Base-by-base conservation (phyloP, 495 filamentous ascomycete species). In the Bombardia bombarda region DNA sequence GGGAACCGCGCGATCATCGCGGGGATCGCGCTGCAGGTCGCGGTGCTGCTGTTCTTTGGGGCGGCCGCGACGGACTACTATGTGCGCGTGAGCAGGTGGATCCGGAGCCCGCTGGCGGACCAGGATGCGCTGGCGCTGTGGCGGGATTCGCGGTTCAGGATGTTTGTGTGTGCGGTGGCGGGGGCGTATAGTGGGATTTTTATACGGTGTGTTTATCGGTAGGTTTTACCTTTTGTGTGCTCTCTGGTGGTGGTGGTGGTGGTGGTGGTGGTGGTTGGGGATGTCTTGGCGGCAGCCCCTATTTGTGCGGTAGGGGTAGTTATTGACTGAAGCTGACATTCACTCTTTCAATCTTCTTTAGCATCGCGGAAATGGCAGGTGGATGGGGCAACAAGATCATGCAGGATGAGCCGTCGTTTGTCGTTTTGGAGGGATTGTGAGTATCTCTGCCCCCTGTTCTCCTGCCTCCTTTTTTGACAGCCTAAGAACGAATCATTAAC, bases 1-100 rank as follows among this genome's bases (percentile, higher is more conserved):
- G 79, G 79, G 14, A 80, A 85, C 59, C 56, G 82, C 50, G 74
- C 82, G 42, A 85, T 84, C 53, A 79, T 88, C 37, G 73, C 80
- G 8, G 83, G 84, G 54, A 83, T 88, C 47, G 67, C 75, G 6
- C 75, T 80, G 59, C 84, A 88, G 69, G 82, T 82, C 24, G 68
- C 65, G 5, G 83, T 82, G 3, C 67, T 86, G 60, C 48, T 63
- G 24, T 61, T 73, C 20, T 86, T 83, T 55, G 78, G 74, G 8
- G 5, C 60, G 7, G 42, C 76, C 7, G 70, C 54, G n/a, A 38
- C 59, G 22, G 67, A 78, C 21, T 83, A 77, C 48, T 76, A 62
- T 40, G 28, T 67, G 17, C 53, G 69, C 4, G 62, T 77, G 0
- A 52, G 42, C 41, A 61, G 50, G 32, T 64, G 65, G 41, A 21